Percentiles rank a stretch among this genome's conserved stretches.
Conservation (phyloP, 306 rosid genomes). For the Gastrolobium bilobum region DNA sequence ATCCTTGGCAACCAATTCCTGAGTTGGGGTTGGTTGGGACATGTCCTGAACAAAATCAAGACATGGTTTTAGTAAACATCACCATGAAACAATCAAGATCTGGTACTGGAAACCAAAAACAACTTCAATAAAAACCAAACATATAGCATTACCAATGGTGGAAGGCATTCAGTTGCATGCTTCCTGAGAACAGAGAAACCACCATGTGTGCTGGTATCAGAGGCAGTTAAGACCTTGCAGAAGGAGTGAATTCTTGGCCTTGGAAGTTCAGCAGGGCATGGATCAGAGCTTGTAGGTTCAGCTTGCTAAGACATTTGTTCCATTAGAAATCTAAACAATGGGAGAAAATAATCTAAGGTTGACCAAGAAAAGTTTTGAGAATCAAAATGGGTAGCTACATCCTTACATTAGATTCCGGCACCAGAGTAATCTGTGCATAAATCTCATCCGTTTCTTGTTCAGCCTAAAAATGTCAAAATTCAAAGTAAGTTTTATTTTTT, state of each 20-base stretch:
- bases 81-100: background rate
- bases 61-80: background rate
- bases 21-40: conserved; percentile 89
- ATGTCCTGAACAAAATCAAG: conserved; percentile 62
- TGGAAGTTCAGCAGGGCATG: conserved; percentile 52
- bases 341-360: conserved; percentile 44
- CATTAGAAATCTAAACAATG: conserved; percentile 47
- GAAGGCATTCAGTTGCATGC: conserved; percentile 97
- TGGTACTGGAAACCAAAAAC: background rate
- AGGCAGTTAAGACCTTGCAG: conserved; percentile 89
- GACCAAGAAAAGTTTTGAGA: conserved; percentile 36
- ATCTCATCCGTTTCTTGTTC: conserved; percentile 85
- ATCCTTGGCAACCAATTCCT: conserved; percentile 94
- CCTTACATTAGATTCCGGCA: conserved; percentile 74
- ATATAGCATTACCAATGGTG: conserved; percentile 70
- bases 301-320: conserved; percentile 62
- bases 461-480: conserved; percentile 57
- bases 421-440: conserved; percentile 73
- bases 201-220: conserved; percentile 95
- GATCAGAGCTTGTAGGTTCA: conserved; percentile 71
- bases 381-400: conserved; percentile 29
- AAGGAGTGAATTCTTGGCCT: conserved; percentile 69
- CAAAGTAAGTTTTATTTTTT: conserved; percentile 30
- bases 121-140: background rate
- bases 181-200: conserved; percentile 60